Evolutionary conservation across 768 basidiomycete genomes (phyloP).

Genomic region (Lactarius trivialis): DNA sequence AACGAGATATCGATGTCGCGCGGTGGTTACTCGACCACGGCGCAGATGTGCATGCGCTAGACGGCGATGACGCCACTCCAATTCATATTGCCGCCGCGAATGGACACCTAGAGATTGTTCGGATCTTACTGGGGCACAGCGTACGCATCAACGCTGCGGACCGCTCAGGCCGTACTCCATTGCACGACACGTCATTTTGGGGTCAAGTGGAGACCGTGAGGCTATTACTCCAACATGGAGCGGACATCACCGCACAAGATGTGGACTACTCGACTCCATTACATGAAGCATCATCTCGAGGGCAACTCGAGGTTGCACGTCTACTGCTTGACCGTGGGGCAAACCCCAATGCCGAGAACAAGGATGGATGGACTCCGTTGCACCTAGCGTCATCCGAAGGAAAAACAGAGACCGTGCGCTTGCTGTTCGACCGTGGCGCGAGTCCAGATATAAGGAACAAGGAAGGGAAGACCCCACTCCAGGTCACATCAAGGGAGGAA

Average conservation of each 20-base stretch:
- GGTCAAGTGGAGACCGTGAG: too few species aligned
- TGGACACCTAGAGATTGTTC: neutral
- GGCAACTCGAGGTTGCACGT: neutral
- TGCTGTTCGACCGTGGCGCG: neutral
- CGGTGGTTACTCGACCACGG: neutral
- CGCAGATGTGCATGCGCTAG: neutral
- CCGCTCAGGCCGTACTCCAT: neutral
- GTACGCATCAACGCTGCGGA: neutral
- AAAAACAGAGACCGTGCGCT: neutral
- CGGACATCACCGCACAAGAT: too few species aligned
- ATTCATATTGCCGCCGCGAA: neutral
- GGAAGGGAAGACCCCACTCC: too few species aligned
- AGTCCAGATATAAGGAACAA: neutral
- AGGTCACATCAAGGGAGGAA: too few species aligned
- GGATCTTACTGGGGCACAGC: neutral
- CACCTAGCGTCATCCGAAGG: neutral
- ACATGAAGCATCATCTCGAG: neutral
- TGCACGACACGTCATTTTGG: too few species aligned
- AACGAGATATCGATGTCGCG: neutral
- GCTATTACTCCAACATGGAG: too few species aligned
- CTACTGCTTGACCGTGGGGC: neutral
- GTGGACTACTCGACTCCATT: too few species aligned
- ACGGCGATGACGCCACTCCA: neutral
- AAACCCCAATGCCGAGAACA: neutral
- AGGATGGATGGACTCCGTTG: neutral